These are phyloP conservation scores for Aaosphaeria arxii DNA, from an alignment of 2,329 filamentous ascomycete species.

Conservation along the genomic window DNA sequence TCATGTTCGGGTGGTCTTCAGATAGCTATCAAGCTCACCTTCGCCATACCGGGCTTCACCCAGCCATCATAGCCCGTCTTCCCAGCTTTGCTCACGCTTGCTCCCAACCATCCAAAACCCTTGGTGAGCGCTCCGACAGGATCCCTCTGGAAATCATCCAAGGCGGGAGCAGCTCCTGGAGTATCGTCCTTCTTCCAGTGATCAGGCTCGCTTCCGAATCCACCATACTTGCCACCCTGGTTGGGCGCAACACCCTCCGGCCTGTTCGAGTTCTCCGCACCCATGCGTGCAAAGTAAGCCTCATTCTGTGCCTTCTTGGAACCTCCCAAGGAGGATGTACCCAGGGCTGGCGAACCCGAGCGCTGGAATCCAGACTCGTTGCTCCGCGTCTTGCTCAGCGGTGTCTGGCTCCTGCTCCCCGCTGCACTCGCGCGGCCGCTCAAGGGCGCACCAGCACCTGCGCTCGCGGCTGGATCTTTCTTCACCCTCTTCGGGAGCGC, in stretches of 20 bases:
- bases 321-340: conserved; percentile 33
- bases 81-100: conserved; percentile 82
- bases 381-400: conserved; percentile 33
- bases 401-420: conserved; percentile 37
- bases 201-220: conserved; percentile 78
- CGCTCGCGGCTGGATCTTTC: conserved; percentile 23
- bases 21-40: conserved; percentile 52
- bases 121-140: conserved; percentile 85
- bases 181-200: conserved; percentile 44
- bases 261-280: conserved; percentile 75
- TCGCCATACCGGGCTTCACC: conserved; percentile 87
- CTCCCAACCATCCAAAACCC: conserved; percentile 91
- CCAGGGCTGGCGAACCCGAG: conserved; percentile 36
- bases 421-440: conserved; percentile 34
- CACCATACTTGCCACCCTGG: conserved; percentile 88
- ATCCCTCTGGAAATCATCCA: conserved; percentile 91
- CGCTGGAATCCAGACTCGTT: conserved; percentile 29
- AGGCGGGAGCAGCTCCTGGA: conserved; percentile 56
- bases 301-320: conserved; percentile 67
- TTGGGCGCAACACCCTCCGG: conserved; percentile 74
- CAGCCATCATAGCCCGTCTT: conserved; percentile 89
- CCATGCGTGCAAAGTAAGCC: conserved; percentile 83
- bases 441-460: conserved; percentile 20
- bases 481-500: conserved; percentile 52
- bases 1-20: not conserved